phyloP scores from a whole-genome alignment of 495 filamentous ascomycete species.

The Cercophora samala region DNA sequence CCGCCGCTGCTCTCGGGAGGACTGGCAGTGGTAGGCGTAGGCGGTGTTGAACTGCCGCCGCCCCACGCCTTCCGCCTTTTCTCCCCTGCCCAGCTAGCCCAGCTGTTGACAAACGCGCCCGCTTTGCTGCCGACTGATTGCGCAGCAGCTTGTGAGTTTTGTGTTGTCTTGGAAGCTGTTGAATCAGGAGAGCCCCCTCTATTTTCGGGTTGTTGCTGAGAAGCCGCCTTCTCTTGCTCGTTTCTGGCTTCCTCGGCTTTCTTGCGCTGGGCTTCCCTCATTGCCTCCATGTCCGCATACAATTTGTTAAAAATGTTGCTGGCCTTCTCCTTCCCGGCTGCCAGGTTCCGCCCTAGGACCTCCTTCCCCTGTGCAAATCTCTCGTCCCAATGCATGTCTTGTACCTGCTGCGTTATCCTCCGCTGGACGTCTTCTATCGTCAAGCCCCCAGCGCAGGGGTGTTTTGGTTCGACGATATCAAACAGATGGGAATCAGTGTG shows the following conservation, averaged over 20 bases:
- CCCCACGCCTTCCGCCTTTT: constrained; percentile 63
- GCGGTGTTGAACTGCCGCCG: constrained; percentile 20
- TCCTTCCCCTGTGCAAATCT: constrained; percentile 73
- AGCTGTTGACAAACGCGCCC: constrained; percentile 85
- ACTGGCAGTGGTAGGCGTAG: background rate
- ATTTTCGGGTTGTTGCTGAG: constrained; percentile 10
- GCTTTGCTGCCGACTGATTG: constrained; percentile 67
- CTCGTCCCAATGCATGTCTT: constrained; percentile 86
- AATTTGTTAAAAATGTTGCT: constrained; percentile 78
- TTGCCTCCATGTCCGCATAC: constrained; percentile 82
- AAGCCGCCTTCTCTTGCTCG: constrained; percentile 25
- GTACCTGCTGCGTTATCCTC: constrained; percentile 79
- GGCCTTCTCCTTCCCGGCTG: constrained; percentile 81
- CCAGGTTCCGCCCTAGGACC: constrained; percentile 71
- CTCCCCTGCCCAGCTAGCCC: constrained; percentile 92
- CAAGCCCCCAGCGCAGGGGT: constrained; percentile 91
- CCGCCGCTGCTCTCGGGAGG: background rate
- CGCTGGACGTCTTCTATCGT: constrained; percentile 94
- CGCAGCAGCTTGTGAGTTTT: background rate
- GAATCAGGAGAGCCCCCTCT: constrained; percentile 35
- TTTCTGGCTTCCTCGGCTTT: constrained; percentile 56
- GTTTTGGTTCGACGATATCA: constrained; percentile 86
- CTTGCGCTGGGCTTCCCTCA: constrained; percentile 77
- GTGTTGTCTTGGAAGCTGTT: constrained; percentile 63
- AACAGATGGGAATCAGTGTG: constrained; percentile 80